A percentile compares a stretch with the other conserved stretches of the same genome.
Evolutionary conservation across 2,329 filamentous ascomycete species (phyloP).

Genomic region (Remersonia thermophila): DNA sequence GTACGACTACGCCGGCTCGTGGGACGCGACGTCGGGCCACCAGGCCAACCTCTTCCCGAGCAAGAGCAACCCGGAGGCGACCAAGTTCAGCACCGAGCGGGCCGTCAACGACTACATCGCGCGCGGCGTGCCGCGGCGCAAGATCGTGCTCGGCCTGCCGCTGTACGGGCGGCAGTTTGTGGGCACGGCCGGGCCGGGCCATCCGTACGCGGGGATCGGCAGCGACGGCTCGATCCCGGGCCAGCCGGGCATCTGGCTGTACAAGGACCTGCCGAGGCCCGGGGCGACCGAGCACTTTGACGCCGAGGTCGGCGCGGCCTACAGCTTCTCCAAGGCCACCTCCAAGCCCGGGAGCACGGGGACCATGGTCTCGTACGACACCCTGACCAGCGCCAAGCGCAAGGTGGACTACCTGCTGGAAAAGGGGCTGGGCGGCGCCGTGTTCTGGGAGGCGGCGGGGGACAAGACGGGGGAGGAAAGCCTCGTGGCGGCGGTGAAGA

Average conservation of each 20-base stretch:
- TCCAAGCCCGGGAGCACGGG: slow-evolving; percentile 28
- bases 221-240: slow-evolving; percentile 26
- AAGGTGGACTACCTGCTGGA: slow-evolving; percentile 54
- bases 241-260: slow-evolving; percentile 55
- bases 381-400: slow-evolving; percentile 38
- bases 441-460: slow-evolving; percentile 75
- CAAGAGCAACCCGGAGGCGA: slow-evolving; percentile 37
- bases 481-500: slow-evolving; percentile 43
- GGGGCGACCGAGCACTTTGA: slow-evolving; percentile 48
- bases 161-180: slow-evolving; percentile 69
- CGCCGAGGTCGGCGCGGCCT: slow-evolving; percentile 48
- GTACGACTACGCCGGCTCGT: slow-evolving; percentile 57
- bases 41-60: slow-evolving; percentile 56
- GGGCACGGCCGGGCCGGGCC: slow-evolving; percentile 46
- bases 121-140: slow-evolving; percentile 44
- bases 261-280: slow-evolving; percentile 53
- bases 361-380: slow-evolving; percentile 56
- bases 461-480: slow-evolving; percentile 44
- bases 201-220: neutral
- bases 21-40: slow-evolving; percentile 49
- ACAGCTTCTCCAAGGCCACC: slow-evolving; percentile 49
- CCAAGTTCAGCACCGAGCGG: slow-evolving; percentile 55
- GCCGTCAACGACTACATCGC: slow-evolving; percentile 53
- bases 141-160: slow-evolving; percentile 65
- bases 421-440: slow-evolving; percentile 55